Conservation (phyloP, 176 grass and related monocot species). For the Ensete glaucum region DNA sequence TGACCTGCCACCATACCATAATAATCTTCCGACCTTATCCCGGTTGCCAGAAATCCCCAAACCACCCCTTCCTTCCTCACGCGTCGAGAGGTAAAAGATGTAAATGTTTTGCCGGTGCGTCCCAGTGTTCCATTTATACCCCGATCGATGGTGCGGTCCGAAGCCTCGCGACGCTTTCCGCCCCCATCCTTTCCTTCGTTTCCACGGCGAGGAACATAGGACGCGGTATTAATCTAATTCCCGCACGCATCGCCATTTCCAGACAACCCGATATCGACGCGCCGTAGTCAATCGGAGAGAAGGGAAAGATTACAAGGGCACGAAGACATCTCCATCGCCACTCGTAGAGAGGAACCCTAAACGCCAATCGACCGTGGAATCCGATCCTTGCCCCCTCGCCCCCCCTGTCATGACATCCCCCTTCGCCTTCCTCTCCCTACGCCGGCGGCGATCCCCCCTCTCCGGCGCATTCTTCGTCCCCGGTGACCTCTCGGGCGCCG, state of each 20-base stretch:
- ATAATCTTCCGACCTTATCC: neutral
- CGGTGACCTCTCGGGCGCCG: conserved; percentile 25
- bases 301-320: neutral
- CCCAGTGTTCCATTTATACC: neutral
- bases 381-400: neutral
- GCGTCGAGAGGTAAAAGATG: neutral
- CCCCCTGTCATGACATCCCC: conserved; percentile 27
- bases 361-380: neutral
- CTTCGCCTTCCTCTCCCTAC: conserved; percentile 58
- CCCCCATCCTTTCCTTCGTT: too few relatives aligned
- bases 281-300: too few relatives aligned
- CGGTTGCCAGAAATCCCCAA: neutral
- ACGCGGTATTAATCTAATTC: neutral
- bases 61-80: neutral
- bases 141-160: neutral
- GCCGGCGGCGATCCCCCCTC: conserved; percentile 42
- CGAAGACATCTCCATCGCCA: neutral
- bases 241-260: neutral
- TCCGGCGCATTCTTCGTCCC: conserved; percentile 66
- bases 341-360: neutral
- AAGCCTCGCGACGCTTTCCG: too few relatives aligned
- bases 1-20: too few relatives aligned
- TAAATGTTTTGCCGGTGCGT: neutral
- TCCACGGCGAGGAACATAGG: neutral
- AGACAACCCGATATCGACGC: too few relatives aligned